phyloP scores from a whole-genome alignment of 2,329 filamentous ascomycete species.

The Akanthomyces muscarius region DNA sequence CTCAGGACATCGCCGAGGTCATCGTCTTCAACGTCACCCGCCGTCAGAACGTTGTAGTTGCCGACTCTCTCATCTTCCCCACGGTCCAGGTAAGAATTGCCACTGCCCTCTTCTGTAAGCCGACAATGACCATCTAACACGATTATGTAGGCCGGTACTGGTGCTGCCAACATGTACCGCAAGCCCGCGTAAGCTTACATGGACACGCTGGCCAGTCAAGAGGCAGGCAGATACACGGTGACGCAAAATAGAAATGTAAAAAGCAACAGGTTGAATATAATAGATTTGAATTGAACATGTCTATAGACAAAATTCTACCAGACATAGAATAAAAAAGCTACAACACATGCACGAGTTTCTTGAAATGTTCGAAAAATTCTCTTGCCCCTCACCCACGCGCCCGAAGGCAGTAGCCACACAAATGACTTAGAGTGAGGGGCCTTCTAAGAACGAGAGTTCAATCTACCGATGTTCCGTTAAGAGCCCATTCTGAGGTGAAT shows the following conservation, averaged over 20 bases:
- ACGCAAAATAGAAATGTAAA: slow-evolving; percentile 11
- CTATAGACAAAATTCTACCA: not conserved
- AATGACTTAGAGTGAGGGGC: slow-evolving; percentile 29
- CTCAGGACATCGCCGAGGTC: slow-evolving; percentile 86
- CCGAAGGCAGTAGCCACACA: slow-evolving; percentile 24
- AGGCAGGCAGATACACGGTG: slow-evolving; percentile 8
- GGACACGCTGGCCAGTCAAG: not conserved
- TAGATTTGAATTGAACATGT: not conserved
- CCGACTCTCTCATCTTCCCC: slow-evolving; percentile 82
- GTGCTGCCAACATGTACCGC: slow-evolving; percentile 9
- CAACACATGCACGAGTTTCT: slow-evolving; percentile 3
- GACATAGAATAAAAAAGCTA: not conserved
- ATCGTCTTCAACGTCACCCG: slow-evolving; percentile 81
- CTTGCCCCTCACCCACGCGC: slow-evolving; percentile 37
- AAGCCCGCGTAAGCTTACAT: not conserved
- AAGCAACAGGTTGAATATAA: not conserved
- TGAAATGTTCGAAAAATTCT: slow-evolving; percentile 39
- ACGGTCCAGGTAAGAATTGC: slow-evolving; percentile 71
- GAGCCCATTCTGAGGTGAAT: slow-evolving; percentile 64
- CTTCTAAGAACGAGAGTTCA: slow-evolving; percentile 37
- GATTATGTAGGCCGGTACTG: slow-evolving; percentile 1
- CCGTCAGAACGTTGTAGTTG: slow-evolving; percentile 85
- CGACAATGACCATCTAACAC: not conserved
- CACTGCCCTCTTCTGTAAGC: not conserved
- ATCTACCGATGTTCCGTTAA: slow-evolving; percentile 84